Base-by-base conservation (phyloP, 169 alveolate species). In the Cryptosporidium canis region DNA sequence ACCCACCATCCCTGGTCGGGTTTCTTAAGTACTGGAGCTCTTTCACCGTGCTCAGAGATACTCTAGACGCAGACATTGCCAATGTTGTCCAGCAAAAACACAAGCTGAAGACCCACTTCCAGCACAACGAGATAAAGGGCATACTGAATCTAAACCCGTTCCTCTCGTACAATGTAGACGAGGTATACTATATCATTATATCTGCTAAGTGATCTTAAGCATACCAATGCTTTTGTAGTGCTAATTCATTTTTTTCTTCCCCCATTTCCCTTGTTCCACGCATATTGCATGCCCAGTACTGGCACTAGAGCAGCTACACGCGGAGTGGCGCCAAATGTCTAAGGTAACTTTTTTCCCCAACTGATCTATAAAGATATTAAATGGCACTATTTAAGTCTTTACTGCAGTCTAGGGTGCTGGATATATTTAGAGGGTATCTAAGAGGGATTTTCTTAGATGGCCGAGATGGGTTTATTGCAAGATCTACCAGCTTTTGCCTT, bases 51-150 rank as follows among this genome's bases (percentile, higher is more conserved):
- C 58, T 77, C 16, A 77, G 72, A 37, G 72, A 77, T 58, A 58
- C 72, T 39, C 87, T 77, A 12, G 87, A 77, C 37, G 87, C 87
- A 39, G 87, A 77, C 16, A 77, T 77, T 43, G 87, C 87, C 1
- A 77, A 64, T 8, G 27, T 77, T 24, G 87, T 77, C 1, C 87
- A 77, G 45, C 87, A 77, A 55, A 77, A 77, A 58, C 18, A 31
- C 37, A 77, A 61, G 12, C 47, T 77, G n/a, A 77, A 61, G 24
- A 37, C 61, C 5, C 48, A 29, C 61, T 77, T 77, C 35, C 55
- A 77, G 27, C 41, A 56, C 41, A 33, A 58, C 18, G 87, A 77
- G 44, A 77, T 77, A 77, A 31, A 77, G 12, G 87, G 87, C 2
- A 61, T 77, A 21, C 27, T 77, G 12, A 77, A 55, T 1, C 31